Conservation (phyloP, 1,284 basidiomycete species). For the Ustilago curta region DNA sequence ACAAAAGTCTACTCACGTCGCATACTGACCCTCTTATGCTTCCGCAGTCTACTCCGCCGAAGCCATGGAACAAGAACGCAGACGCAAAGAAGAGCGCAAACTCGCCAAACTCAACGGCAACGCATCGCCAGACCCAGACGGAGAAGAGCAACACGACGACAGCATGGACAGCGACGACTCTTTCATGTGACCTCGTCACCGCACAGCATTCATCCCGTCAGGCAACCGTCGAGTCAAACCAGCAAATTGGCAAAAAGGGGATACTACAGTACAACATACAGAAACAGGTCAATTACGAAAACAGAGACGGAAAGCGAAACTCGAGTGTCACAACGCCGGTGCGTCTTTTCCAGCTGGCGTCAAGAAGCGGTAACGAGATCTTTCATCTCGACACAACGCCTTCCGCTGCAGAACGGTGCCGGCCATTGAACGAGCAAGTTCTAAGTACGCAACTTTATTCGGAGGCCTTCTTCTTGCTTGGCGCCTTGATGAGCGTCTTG, state of each 20-base stretch:
- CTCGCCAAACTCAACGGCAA: conserved; percentile 32
- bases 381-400: background rate
- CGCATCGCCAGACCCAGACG: conserved; percentile 22
- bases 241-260: conserved; percentile 16
- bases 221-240: background rate
- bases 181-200: conserved; percentile 53
- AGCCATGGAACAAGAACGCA: conserved; percentile 59
- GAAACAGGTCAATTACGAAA: conserved; percentile 22
- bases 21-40: background rate
- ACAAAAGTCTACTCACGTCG: background rate
- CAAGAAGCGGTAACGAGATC: background rate
- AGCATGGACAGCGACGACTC: conserved; percentile 61
- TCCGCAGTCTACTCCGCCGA: conserved; percentile 58
- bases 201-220: background rate
- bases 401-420: background rate
- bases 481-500: conserved; percentile 73
- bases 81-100: conserved; percentile 47
- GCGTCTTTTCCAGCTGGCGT: background rate
- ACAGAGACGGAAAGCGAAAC: conserved; percentile 23
- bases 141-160: conserved; percentile 45
- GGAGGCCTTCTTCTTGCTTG: conserved; percentile 55
- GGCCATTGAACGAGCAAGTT: background rate
- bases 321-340: conserved; percentile 2
- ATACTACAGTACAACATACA: conserved; percentile 48
- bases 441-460: conserved; percentile 8